Percentiles rank a stretch among this genome's conserved stretches.
Evolutionary conservation across 148 eudicot species (phyloP).

Genomic region (Rhododendron henanense): DNA sequence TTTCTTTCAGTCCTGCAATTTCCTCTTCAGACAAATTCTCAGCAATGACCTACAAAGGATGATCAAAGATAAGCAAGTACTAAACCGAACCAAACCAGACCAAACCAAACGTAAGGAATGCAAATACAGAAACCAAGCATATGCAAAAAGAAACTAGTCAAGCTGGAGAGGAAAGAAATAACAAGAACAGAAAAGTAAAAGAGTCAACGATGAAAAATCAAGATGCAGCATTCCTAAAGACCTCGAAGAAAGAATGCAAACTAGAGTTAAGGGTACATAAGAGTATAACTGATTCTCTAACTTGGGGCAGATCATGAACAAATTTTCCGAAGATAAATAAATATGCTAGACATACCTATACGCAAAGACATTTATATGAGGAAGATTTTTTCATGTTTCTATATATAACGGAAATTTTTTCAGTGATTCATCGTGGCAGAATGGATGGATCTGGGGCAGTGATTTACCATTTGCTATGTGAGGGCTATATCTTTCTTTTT

Average conservation of each 20-base stretch:
- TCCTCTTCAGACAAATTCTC: constrained; percentile 76
- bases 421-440: neutral
- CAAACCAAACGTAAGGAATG: neutral
- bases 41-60: constrained; percentile 57
- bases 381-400: neutral
- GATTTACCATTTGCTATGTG: neutral
- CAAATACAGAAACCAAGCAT: neutral
- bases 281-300: neutral
- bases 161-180: neutral
- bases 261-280: neutral
- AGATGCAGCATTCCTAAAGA: neutral
- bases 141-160: neutral
- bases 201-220: neutral
- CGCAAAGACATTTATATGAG: neutral
- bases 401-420: neutral
- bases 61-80: neutral
- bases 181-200: neutral
- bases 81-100: neutral
- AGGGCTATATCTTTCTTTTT: neutral
- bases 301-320: neutral
- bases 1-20: constrained; percentile 70
- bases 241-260: neutral
- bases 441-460: neutral
- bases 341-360: neutral
- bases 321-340: neutral